phyloP scores from a whole-genome alignment of 1,284 basidiomycete genomes.

The Melampsora abietis-canadensis region DNA sequence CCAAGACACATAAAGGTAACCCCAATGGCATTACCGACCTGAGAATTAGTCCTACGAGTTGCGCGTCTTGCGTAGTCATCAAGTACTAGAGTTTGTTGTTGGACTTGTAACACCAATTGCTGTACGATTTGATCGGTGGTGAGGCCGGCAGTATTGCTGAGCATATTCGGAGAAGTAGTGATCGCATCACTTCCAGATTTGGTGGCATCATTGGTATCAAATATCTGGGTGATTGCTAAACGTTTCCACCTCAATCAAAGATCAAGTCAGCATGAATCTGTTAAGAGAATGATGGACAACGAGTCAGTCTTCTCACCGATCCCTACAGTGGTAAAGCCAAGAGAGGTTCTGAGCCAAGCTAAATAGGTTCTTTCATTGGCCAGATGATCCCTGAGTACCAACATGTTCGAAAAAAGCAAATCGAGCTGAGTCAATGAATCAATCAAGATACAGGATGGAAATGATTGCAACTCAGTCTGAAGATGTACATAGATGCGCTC shows the following conservation, averaged over 20 bases:
- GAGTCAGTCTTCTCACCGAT: slow-evolving; percentile 57
- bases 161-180: not conserved
- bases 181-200: not conserved
- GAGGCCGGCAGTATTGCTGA: not conserved
- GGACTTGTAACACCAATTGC: not conserved
- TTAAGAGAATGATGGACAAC: not conserved
- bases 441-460: not conserved
- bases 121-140: not conserved
- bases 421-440: not conserved
- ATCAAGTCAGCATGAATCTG: not conserved
- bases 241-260: not conserved
- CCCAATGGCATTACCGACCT: slow-evolving; percentile 12
- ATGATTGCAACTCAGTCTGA: not conserved
- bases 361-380: slow-evolving; percentile 63
- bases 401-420: slow-evolving; percentile 43
- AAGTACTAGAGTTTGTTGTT: not conserved
- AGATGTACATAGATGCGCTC: not conserved
- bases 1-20: slow-evolving; percentile 25
- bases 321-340: slow-evolving; percentile 61
- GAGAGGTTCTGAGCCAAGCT: slow-evolving; percentile 61
- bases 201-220: slow-evolving; percentile 10
- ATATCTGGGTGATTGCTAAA: slow-evolving; percentile 31
- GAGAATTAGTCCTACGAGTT: not conserved
- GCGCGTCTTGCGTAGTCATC: not conserved
- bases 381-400: slow-evolving; percentile 59